Evolutionary conservation across 2,329 filamentous ascomycete species (phyloP).

Genomic region (Diaporthe longicolla): DNA sequence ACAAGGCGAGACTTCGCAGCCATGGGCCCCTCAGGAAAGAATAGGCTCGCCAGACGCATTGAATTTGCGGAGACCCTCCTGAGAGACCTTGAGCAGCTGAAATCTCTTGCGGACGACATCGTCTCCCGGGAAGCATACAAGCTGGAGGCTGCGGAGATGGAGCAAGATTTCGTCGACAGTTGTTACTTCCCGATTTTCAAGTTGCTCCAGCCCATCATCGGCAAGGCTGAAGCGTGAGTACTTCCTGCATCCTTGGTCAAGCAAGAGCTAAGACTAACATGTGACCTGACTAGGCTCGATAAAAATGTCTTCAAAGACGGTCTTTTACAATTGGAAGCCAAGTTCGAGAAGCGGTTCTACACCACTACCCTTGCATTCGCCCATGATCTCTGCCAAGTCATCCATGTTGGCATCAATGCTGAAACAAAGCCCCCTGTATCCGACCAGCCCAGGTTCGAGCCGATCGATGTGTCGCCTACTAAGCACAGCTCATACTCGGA

Average conservation of each 20-base stretch:
- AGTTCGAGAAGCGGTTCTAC: slow-evolving; percentile 70
- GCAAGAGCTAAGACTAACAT: slow-evolving; percentile 50
- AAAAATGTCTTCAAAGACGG: slow-evolving; percentile 71
- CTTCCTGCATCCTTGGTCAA: neutral
- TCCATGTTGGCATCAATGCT: slow-evolving; percentile 66
- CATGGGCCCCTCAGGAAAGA: slow-evolving; percentile 88
- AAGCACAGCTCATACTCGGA: slow-evolving; percentile 72
- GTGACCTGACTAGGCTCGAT: slow-evolving; percentile 69
- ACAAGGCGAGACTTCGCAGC: slow-evolving; percentile 95
- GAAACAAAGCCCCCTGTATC: slow-evolving; percentile 50
- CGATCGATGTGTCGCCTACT: slow-evolving; percentile 62
- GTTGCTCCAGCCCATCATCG: slow-evolving; percentile 82
- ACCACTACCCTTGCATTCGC: slow-evolving; percentile 71
- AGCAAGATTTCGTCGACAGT: slow-evolving; percentile 85
- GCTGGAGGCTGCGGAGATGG: slow-evolving; percentile 80
- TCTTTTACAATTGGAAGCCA: slow-evolving; percentile 64
- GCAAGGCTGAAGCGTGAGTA: slow-evolving; percentile 85
- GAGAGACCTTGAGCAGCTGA: slow-evolving; percentile 83
- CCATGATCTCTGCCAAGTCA: slow-evolving; percentile 68
- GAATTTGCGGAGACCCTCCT: slow-evolving; percentile 86
- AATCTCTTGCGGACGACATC: slow-evolving; percentile 76
- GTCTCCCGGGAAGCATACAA: slow-evolving; percentile 84
- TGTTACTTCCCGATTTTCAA: slow-evolving; percentile 92
- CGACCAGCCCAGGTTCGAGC: slow-evolving; percentile 50
- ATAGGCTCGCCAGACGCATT: slow-evolving; percentile 84